Evolutionary conservation across 805 yeast species (phyloP).

Genomic region (Ogataea paradorogensis): DNA sequence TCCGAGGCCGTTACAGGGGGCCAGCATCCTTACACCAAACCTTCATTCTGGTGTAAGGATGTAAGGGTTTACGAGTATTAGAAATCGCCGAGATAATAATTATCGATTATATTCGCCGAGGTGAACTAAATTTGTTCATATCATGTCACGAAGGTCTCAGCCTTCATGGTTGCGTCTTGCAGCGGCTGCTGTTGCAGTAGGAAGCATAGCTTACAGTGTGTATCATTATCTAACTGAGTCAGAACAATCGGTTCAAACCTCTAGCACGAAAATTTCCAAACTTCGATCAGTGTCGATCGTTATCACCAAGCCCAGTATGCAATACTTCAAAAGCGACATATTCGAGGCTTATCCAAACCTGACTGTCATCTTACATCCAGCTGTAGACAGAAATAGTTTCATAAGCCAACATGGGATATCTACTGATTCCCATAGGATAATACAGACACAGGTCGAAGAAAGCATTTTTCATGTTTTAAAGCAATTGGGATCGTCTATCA

Average conservation of each 20-base stretch:
- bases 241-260: not conserved
- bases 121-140: no score
- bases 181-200: constrained; percentile 27
- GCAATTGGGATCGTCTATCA: constrained; percentile 37
- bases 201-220: constrained; percentile 13
- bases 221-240: constrained; percentile 8
- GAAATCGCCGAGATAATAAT: no score
- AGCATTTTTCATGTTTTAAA: constrained; percentile 57
- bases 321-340: constrained; percentile 9
- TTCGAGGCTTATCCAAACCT: constrained; percentile 22
- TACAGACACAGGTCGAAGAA: constrained; percentile 44
- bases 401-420: constrained; percentile 22
- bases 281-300: constrained; percentile 20
- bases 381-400: constrained; percentile 16
- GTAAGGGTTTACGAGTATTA: no score
- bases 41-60: no score
- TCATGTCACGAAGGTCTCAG: constrained; percentile 6
- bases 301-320: constrained; percentile 12
- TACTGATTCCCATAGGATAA: constrained; percentile 32
- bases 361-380: constrained; percentile 29
- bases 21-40: no score
- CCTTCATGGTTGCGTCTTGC: constrained; percentile 26
- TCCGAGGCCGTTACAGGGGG: no score
- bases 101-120: no score
- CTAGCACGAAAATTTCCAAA: constrained; percentile 2